Base-by-base conservation (phyloP, 495 filamentous ascomycete genomes). In the Aspergillus coremiiformis region DNA sequence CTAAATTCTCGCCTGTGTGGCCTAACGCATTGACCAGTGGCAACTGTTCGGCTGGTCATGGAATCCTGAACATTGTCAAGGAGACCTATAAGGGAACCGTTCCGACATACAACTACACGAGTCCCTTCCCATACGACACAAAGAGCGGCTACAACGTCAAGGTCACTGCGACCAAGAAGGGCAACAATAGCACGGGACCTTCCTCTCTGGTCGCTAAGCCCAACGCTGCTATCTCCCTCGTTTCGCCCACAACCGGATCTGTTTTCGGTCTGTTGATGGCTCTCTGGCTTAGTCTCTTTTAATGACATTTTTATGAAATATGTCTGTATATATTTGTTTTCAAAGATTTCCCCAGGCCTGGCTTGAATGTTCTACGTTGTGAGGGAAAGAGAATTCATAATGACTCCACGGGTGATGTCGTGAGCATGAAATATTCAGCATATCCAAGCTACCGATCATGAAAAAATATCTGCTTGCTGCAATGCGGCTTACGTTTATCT, bases 41-140 rank as follows among this genome's bases (percentile, higher is more conserved):
- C 39, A 49, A 58, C 15, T 78, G 75, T 57, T 69, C 68, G 26
- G 72, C 74, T 46, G 74, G 75, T n/a, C 53, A 74, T 54, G 72
- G 72, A 30, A 70, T 79, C 12, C 61, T 73, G 10, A 63, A 66
- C 26, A 56, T 62, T 12, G 75, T 78, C 24, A 69, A 70, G 61
- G 55, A 60, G 41, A 74, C 67, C 19, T 78, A 68, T 44, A 50
- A 57, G 7, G 59, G 61, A 15, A 58, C 52, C 14, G 45, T 61
- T 53, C 50, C 69, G 4, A 70, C 70, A 3, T 70, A 66, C 59
- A 65, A 76, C 57, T 78, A 78, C 55, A 69, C 63, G 17, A 70
- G 62, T 53, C 72, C 72, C 17, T 62, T 73, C 49, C 72, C 72
- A 2, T 74, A 65, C 35, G 66, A 74, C 24, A 50, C 60, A 4